Base-by-base conservation (phyloP, 108 stramenopile species). In the Skeletonema costatum region DNA sequence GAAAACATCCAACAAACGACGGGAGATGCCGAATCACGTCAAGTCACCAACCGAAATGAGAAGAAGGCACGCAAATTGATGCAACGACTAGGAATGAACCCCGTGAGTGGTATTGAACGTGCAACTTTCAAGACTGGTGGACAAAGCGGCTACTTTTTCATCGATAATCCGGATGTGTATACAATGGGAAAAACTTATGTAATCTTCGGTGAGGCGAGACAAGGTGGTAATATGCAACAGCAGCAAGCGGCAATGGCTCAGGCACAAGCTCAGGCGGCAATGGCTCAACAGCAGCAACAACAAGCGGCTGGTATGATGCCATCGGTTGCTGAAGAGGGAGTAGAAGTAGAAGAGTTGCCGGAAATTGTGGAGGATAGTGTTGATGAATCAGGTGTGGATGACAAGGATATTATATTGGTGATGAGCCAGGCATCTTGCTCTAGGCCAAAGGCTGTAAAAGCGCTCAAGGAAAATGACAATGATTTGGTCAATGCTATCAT, bases 401-500 rank as follows among this genome's bases (percentile, higher is more conserved):
- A 82, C 29, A 93, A 93, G 81, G 94, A 96, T 69, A 86, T 96
- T 70, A 84, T 89, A 48, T 80, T 96, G 42, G 89, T 96, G 66
- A 92, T 93, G 87, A 66, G 67, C 48, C 93, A 96, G 74, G 92
- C 87, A 21, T 64, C 71, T 59, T 81, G 80, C 51, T 75, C 84
- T 42, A 67, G 83, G 63, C 66, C 75, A 66, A 64, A 67, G 77
- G 94, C 94, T 32, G 89, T 93, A 30, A 70, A 70, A 76, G 92
- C 91, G 19, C 85, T 95, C 59, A 90, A 83, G 85, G 85, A 89
- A 64, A 88, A 92, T 83, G 85, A 91, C 61, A 85, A 86, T 17
- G 94, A 95, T 82, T 70, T 95, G 39, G 94, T 95, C 29, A 95
- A 95, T 79, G 89, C 94, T 65, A 93, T 95, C 85, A 93, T 95